Evolutionary conservation across 148 eudicot genomes (phyloP), one percentile per base, ranked within the genome.

Genomic region (Camellia sinensis): DNA sequence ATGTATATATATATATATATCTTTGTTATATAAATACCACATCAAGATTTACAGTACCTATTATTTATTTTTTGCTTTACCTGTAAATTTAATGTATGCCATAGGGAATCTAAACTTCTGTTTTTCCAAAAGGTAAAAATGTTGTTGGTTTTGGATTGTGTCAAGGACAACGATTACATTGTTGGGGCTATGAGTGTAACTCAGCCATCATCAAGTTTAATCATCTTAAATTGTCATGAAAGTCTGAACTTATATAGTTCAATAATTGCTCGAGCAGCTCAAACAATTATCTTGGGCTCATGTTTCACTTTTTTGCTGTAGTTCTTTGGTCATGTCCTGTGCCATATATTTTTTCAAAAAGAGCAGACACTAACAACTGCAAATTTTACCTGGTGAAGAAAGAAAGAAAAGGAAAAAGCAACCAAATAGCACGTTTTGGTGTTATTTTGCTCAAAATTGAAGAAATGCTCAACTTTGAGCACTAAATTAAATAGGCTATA

Each of bases 391-490:
- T 43, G n/a, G 17, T 6, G 5, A 2, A 45, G 44, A 6, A 43
- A 54, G 13, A 54, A 54, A 54, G 13, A 64, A 11, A 19, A 10
- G 54, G 6, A 13, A 74, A 45, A 45, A 29, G 53, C 29, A 62
- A 75, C 29, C 52, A 44, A 41, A 43, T 65, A 56, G 45, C 62
- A 3, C 21, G 9, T 57, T 74, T 18, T 62, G 79, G 56, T 46
- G 57, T 45, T 43, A 45, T 29, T 76, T 63, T 63, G 41, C 61
- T 50, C 45, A 65, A 22, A 64, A 29, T 65, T 21, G 48, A 77
- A 77, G 13, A 15, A 77, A 29, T 43, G 71, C 71, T 73, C 62
- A 48, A 65, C 45, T 67, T 65, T 64, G 71, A 77, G 79, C 79
- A 65, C 37, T 77, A 61, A 6, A 46, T 6, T 64, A 65, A 54